A percentile compares a stretch with the other conserved stretches of the same genome.
Evolutionary conservation across 2,329 filamentous ascomycete species (phyloP).

Genomic region (Fusarium sp.): DNA sequence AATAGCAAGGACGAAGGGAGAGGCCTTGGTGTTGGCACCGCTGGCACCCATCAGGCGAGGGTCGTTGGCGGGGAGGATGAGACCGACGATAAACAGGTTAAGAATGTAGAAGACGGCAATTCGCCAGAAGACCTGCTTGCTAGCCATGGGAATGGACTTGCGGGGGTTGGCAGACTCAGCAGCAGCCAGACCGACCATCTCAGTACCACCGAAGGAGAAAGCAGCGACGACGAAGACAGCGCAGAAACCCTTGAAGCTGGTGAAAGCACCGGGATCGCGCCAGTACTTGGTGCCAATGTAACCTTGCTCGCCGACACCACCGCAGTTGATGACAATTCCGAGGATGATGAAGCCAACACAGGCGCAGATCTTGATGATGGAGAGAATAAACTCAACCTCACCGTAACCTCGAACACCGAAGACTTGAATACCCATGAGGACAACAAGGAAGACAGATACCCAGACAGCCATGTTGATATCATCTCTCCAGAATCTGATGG

Average conservation of each 20-base stretch:
- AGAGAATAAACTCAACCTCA: constrained; percentile 90
- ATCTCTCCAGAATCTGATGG: constrained; percentile 82
- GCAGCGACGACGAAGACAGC: constrained; percentile 80
- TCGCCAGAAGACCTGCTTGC: constrained; percentile 96
- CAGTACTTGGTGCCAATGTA: constrained; percentile 87
- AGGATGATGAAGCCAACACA: constrained; percentile 74
- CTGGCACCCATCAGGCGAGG: constrained; percentile 69
- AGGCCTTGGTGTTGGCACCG: constrained; percentile 77
- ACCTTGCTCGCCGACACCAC: constrained; percentile 77
- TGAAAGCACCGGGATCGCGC: constrained; percentile 82
- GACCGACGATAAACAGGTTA: constrained; percentile 82
- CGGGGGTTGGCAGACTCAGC: constrained; percentile 82
- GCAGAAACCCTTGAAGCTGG: constrained; percentile 85
- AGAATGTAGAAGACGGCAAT: constrained; percentile 92
- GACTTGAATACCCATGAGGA: constrained; percentile 85
- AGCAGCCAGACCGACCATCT: constrained; percentile 81
- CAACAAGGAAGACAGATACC: constrained; percentile 82
- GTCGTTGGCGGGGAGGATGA: constrained; percentile 83
- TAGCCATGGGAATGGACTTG: constrained; percentile 84
- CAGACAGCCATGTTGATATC: constrained; percentile 77
- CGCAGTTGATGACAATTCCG: constrained; percentile 86
- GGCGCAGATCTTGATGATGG: constrained; percentile 86
- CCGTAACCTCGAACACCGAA: constrained; percentile 91
- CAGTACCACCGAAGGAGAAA: constrained; percentile 81
- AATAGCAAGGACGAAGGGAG: constrained; percentile 94